Conservation (phyloP, 805 yeast species). For the Ogataea pini region DNA sequence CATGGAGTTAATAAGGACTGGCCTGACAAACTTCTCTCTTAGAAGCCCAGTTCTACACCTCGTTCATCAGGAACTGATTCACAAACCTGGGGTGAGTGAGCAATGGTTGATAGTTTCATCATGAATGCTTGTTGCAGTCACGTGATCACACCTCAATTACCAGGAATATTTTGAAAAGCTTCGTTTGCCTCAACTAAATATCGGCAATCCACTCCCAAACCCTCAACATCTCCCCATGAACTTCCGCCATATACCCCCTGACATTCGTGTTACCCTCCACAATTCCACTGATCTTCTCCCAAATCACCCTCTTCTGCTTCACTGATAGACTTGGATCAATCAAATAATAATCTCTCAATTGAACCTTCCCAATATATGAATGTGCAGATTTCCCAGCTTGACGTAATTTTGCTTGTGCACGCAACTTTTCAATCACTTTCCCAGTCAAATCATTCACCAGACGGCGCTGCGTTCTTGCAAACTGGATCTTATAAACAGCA, state of each 20-base stretch:
- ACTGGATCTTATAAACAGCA: slow-evolving; percentile 6
- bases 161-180: too few species aligned
- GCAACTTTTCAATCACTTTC: slow-evolving; percentile 52
- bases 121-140: too few species aligned
- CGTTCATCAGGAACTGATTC: too few species aligned
- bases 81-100: too few species aligned
- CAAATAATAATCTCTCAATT: slow-evolving; percentile 66
- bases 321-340: slow-evolving; percentile 37
- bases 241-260: slow-evolving; percentile 61
- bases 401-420: slow-evolving; percentile 43
- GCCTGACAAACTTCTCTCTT: too few species aligned
- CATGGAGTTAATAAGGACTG: too few species aligned
- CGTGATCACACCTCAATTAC: too few species aligned
- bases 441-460: slow-evolving; percentile 47
- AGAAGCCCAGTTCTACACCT: too few species aligned
- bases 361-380: slow-evolving; percentile 65
- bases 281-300: slow-evolving; percentile 56
- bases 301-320: slow-evolving; percentile 46
- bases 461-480: slow-evolving; percentile 37
- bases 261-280: slow-evolving; percentile 71
- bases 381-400: slow-evolving; percentile 39
- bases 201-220: slow-evolving; percentile 85
- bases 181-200: slow-evolving; percentile 16
- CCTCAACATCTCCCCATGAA: slow-evolving; percentile 83
- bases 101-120: too few species aligned